Conservation (phyloP, 768 basidiomycete genomes). For the Botryobasidium botryosum region DNA sequence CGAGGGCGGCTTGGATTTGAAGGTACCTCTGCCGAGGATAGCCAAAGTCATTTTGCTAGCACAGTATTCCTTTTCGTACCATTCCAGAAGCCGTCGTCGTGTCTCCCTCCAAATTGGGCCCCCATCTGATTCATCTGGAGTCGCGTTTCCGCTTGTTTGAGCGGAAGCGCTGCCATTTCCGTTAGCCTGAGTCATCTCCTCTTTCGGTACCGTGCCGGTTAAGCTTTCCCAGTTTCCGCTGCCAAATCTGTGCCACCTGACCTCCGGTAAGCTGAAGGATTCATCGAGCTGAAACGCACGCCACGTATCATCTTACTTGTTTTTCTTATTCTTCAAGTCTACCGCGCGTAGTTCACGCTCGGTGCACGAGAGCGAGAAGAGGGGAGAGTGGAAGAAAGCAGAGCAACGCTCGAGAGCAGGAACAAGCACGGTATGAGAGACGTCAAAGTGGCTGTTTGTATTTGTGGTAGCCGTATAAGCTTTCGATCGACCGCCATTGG, state of each 20-base stretch:
- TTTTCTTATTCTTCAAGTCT: conserved; percentile 94
- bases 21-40: conserved; percentile 57
- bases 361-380: conserved; percentile 75
- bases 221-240: conserved; percentile 68
- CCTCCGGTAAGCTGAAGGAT: conserved; percentile 56
- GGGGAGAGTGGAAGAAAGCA: conserved; percentile 83
- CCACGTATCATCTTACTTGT: conserved; percentile 79
- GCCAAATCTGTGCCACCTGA: conserved; percentile 85
- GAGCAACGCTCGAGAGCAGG: conserved; percentile 65
- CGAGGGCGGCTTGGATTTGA: too few relatives aligned
- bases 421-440: conserved; percentile 41
- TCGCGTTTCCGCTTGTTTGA: too few relatives aligned
- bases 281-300: conserved; percentile 93
- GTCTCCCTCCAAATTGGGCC: conserved; percentile 65
- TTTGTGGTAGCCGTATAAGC: conserved; percentile 85
- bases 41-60: conserved; percentile 69
- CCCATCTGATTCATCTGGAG: conserved; percentile 46
- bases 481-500: conserved; percentile 59
- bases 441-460: conserved; percentile 76
- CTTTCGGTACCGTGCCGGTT: conserved; percentile 36
- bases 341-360: conserved; percentile 87
- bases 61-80: conserved; percentile 72
- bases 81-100: conserved; percentile 60
- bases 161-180: conserved; percentile 3
- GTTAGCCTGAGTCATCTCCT: conserved; percentile 27